Base-by-base conservation (phyloP, 768 basidiomycete species). In the Trametes punicea region DNA sequence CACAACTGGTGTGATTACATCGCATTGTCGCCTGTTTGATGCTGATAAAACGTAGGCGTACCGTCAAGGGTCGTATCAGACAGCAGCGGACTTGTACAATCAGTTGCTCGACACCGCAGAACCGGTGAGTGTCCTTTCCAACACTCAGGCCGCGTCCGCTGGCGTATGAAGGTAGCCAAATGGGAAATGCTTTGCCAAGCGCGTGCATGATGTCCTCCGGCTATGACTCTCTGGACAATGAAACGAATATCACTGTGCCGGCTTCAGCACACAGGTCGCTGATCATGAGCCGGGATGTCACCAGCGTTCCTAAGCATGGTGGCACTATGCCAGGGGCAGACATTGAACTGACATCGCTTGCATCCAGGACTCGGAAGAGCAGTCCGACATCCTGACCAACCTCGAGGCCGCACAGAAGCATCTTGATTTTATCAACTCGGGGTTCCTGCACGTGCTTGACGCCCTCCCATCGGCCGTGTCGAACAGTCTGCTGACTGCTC, bases 371-470 rank as follows among this genome's bases (percentile, higher is more conserved):
- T 87, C 90, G 25, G 89, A 95, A 64, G 93, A 96, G 73, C 83
- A 93, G 66, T 81, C 88, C 4, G 93, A 95, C 67, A 84, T 95
- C 66, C 75, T 87, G 34, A 92, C 84, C 58, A 96, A 97, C 71
- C 82, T 95, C 55, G 77, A 82, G 54, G 92, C 93, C 4, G 80
- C 92, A 2, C 84, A 90, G 66, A 78, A 80, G 56, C 91, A 93
- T 67, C 81, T 92, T 54, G 88, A 93, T 66, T 97, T 96, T 74
- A 81, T 91, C 69, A 81, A 81, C 65, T 78, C 81, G 23, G 83
- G 80, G 42, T 93, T 81, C 73, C 74, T 83, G 33, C 83, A 74
- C 57, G 77, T 81, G 23, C 75, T 91, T n/a, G 83, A 84, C 65
- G 67, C 75, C 26, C 73, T 90, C 29, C 82, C 85, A 5, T 65